Conservation (phyloP, 495 filamentous ascomycete species). For the Aspergillus campestris region DNA sequence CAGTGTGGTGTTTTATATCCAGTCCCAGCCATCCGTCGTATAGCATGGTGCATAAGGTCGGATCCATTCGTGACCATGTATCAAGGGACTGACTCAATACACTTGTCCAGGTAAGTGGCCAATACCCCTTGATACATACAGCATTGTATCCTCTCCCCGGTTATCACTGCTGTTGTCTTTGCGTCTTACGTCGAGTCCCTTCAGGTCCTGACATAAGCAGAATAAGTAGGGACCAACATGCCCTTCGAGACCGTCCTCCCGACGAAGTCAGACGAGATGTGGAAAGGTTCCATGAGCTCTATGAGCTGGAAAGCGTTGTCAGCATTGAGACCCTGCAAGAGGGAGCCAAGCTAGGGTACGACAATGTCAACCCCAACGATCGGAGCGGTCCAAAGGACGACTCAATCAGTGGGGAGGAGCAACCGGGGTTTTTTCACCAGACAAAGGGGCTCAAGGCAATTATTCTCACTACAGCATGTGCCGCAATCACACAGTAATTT, state of each 20-base stretch:
- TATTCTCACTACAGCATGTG: conserved; percentile 19
- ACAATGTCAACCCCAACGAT: background rate
- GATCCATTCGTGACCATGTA: too few relatives aligned
- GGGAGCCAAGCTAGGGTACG: conserved; percentile 9
- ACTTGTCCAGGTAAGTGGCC: too few relatives aligned
- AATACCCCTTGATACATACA: background rate
- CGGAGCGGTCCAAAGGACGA: conserved; percentile 1
- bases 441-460: conserved; percentile 16
- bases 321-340: conserved; percentile 5
- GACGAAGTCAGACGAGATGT: conserved; percentile 10
- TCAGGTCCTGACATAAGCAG: background rate
- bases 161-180: too few relatives aligned
- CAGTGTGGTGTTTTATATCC: too few relatives aligned
- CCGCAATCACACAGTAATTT: conserved; percentile 22
- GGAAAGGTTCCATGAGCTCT: background rate
- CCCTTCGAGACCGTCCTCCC: conserved; percentile 2
- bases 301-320: conserved; percentile 3
- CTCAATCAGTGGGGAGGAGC: background rate
- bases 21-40: too few relatives aligned
- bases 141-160: background rate
- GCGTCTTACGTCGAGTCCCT: background rate
- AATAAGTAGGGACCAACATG: background rate
- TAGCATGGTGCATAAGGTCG: too few relatives aligned
- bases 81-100: too few relatives aligned
- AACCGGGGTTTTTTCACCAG: conserved; percentile 6